These are phyloP conservation scores for Metschnikowia hibisci DNA, from an alignment of 805 yeast genomes.

Conservation along the genomic window DNA sequence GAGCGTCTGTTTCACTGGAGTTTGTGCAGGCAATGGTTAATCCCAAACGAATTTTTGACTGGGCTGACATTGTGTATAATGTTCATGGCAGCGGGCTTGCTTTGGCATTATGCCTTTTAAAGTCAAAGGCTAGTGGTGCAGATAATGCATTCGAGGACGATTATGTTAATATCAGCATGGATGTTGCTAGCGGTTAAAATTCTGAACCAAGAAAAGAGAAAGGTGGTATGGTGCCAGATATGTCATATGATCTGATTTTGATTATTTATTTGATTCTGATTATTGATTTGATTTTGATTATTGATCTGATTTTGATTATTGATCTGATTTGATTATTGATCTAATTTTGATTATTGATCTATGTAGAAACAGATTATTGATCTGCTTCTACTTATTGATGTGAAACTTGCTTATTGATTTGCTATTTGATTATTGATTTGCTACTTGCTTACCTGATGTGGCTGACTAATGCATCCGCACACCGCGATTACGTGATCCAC, in stretches of 20 bases:
- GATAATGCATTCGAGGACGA: conserved; percentile 8
- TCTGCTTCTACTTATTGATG: too few relatives aligned
- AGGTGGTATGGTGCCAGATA: too few relatives aligned
- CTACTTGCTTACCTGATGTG: not conserved
- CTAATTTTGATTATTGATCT: too few relatives aligned
- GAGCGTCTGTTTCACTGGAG: conserved; percentile 50
- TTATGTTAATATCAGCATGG: conserved; percentile 23
- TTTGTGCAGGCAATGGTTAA: conserved; percentile 44
- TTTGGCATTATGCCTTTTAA: conserved; percentile 15
- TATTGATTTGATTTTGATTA: too few relatives aligned
- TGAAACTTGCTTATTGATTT: too few relatives aligned
- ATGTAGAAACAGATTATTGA: too few relatives aligned
- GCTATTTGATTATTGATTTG: too few relatives aligned
- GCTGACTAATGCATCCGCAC: not conserved
- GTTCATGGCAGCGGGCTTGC: conserved; percentile 30
- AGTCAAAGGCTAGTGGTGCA: not conserved
- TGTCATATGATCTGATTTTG: too few relatives aligned
- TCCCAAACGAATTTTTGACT: conserved; percentile 47
- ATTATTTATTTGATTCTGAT: too few relatives aligned
- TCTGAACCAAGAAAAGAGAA: too few relatives aligned
- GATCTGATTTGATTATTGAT: too few relatives aligned
- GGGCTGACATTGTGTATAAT: conserved; percentile 40
- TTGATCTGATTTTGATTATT: too few relatives aligned
- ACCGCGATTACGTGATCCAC: not conserved
- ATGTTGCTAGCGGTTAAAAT: conserved; percentile 2